Evolutionary conservation across 1,139 yeast species (phyloP), one percentile per base, ranked within the genome.

Genomic region (Hanseniaspora uvarum): DNA sequence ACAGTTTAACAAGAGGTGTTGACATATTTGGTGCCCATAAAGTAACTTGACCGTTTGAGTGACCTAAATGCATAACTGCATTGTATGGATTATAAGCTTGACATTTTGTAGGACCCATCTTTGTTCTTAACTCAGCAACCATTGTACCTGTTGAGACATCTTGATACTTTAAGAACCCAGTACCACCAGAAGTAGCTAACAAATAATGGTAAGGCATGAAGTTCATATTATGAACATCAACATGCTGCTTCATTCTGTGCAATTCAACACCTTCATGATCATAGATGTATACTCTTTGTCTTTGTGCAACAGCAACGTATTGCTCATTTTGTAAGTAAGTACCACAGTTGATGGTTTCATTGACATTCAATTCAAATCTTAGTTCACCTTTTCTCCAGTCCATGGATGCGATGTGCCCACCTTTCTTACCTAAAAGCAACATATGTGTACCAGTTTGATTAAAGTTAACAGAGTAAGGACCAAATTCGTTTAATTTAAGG

Each of bases 261-360:
- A 94, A 72, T 73, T 94, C 99, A 49, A 83, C 76, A 28, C 99
- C 99, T 58, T 81, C 80, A 60, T 83, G 82, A 67, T 92, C 96
- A 67, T 94, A 94, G 44, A 94, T 86, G 65, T 83, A 94, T 0
- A 94, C 86, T 67, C 92, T 86, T 67, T 88, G 89, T 70, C 88
- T 89, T 70, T 94, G 99, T 1, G 99, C 98, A 16, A 83, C 96
- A 0, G 98, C 99, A 70, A 86, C 89, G 68, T 76, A 88, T 68
- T 89, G 96, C 64, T 88, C 95, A 64, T 84, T 87, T 63, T 92
- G 96, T 59, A 94, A 73, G 70, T 83, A 88, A 63, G 88, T 85
- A 40, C 89, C 96, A 1, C 89, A 94, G 63, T 86, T 78, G 10
- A 88, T 86, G 0, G 97, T 87, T 68, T 94, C 98, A 61, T 84